A percentile compares a stretch with the other conserved stretches of the same genome.
Conservation (phyloP, 164 flowering plant species). For the Sedum album region DNA sequence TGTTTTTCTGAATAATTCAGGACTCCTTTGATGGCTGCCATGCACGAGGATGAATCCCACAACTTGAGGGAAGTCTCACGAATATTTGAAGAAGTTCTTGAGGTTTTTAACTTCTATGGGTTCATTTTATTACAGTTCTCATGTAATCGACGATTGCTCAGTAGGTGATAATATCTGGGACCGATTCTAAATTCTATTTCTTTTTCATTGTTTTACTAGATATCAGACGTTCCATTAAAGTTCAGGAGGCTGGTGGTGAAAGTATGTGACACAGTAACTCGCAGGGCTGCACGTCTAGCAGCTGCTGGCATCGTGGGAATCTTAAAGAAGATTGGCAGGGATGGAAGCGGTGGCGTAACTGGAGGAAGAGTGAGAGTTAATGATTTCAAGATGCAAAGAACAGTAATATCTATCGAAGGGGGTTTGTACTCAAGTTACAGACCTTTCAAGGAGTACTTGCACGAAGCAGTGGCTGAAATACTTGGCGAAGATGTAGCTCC, state of each 20-base stretch:
- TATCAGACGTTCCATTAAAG: slow-evolving; percentile 57
- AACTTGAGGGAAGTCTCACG: slow-evolving; percentile 65
- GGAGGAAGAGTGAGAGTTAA: slow-evolving; percentile 40
- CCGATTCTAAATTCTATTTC: not conserved
- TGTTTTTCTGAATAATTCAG: slow-evolving; percentile 22
- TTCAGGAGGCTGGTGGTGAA: slow-evolving; percentile 67
- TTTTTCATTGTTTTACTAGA: slow-evolving; percentile 26
- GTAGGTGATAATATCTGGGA: not conserved
- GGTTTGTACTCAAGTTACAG: slow-evolving; percentile 53
- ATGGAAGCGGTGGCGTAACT: slow-evolving; percentile 61
- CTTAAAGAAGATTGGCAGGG: slow-evolving; percentile 87
- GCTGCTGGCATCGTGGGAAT: slow-evolving; percentile 98
- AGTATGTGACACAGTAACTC: slow-evolving; percentile 71
- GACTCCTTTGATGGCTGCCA: slow-evolving; percentile 58
- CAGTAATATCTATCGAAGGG: slow-evolving; percentile 81
- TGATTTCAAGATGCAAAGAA: slow-evolving; percentile 45
- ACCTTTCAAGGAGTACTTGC: slow-evolving; percentile 66
- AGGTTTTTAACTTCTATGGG: slow-evolving; percentile 24
- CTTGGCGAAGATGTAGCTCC: slow-evolving; percentile 71
- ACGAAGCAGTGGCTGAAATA: slow-evolving; percentile 63
- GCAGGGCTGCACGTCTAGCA: slow-evolving; percentile 78
- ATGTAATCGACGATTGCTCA: not conserved
- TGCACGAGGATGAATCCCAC: slow-evolving; percentile 82
- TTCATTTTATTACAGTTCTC: not conserved
- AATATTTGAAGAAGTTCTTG: slow-evolving; percentile 49